These are phyloP conservation scores for Gyromitra esculenta DNA, from an alignment of 2,329 filamentous ascomycete species.

Conservation along the genomic window DNA sequence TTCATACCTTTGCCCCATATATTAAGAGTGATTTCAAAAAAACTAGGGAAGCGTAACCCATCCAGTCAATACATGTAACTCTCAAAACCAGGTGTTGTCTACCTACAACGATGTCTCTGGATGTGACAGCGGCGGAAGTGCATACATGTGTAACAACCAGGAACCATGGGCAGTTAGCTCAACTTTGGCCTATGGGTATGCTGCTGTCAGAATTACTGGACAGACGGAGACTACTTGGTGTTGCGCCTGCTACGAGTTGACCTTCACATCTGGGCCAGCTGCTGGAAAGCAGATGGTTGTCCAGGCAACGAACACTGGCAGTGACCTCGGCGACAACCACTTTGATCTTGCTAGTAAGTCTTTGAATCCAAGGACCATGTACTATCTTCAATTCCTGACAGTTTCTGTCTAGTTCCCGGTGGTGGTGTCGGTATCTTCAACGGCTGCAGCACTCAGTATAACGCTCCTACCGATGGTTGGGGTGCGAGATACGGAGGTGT, in stretches of 20 bases:
- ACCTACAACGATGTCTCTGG: conserved; percentile 59
- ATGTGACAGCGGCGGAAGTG: conserved; percentile 68
- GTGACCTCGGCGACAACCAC: conserved; percentile 68
- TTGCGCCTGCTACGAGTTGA: conserved; percentile 72
- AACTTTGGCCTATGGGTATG: conserved; percentile 71
- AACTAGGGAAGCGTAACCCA: conserved; percentile 48
- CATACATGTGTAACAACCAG: conserved; percentile 72
- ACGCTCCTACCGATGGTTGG: conserved; percentile 65
- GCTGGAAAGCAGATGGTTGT: conserved; percentile 72
- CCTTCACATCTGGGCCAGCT: conserved; percentile 65
- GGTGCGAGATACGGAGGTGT: conserved; percentile 70
- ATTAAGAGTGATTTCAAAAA: conserved; percentile 12
- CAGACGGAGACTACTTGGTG: conserved; percentile 71
- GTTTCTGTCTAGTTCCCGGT: conserved; percentile 61
- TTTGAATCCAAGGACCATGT: background rate
- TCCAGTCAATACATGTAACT: conserved; percentile 55
- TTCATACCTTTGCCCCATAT: background rate
- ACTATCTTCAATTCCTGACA: conserved; percentile 18
- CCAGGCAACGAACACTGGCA: conserved; percentile 72
- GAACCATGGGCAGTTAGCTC: conserved; percentile 71
- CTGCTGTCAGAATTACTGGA: conserved; percentile 68
- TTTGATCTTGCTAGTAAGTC: conserved; percentile 65
- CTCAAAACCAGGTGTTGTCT: conserved; percentile 43
- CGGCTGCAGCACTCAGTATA: conserved; percentile 66
- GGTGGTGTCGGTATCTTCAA: conserved; percentile 69